Evolutionary conservation across 345 rosid species (phyloP).

Genomic region (Salix koriyanagi): DNA sequence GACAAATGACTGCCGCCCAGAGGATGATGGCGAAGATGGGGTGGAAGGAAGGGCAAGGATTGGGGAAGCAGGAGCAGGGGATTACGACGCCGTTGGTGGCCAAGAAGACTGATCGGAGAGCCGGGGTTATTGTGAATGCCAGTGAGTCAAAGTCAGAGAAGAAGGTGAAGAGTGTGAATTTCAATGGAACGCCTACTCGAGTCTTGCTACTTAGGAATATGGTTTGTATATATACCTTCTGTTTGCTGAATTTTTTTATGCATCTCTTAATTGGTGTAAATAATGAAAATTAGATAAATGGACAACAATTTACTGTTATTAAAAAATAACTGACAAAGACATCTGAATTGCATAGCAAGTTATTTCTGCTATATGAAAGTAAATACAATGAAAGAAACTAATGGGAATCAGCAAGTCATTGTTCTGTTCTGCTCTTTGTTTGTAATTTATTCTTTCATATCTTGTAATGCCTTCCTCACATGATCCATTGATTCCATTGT

Average conservation of each 20-base stretch:
- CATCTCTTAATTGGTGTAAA: not conserved
- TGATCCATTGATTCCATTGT: not conserved
- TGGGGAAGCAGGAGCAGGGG: slow-evolving; percentile 93
- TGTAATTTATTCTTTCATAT: not conserved
- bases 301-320: not conserved
- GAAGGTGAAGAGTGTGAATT: slow-evolving; percentile 84
- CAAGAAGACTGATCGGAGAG: slow-evolving; percentile 92
- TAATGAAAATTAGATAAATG: no score
- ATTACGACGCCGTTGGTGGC: slow-evolving; percentile 97
- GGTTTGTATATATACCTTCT: slow-evolving; percentile 37
- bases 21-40: slow-evolving; percentile 99
- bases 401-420: not conserved
- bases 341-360: not conserved
- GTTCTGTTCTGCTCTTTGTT: not conserved
- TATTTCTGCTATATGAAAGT: not conserved
- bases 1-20: slow-evolving; percentile 99
- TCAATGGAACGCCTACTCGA: slow-evolving; percentile 79
- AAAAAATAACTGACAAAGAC: not conserved
- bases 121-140: slow-evolving; percentile 95
- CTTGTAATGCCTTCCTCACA: not conserved
- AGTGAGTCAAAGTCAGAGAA: slow-evolving; percentile 72
- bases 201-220: slow-evolving; percentile 88
- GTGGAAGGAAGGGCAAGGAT: slow-evolving; percentile 98
- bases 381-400: not conserved
- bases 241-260: not conserved